phyloP scores from a whole-genome alignment of 768 basidiomycete genomes.

The Calocybe cyanea region DNA sequence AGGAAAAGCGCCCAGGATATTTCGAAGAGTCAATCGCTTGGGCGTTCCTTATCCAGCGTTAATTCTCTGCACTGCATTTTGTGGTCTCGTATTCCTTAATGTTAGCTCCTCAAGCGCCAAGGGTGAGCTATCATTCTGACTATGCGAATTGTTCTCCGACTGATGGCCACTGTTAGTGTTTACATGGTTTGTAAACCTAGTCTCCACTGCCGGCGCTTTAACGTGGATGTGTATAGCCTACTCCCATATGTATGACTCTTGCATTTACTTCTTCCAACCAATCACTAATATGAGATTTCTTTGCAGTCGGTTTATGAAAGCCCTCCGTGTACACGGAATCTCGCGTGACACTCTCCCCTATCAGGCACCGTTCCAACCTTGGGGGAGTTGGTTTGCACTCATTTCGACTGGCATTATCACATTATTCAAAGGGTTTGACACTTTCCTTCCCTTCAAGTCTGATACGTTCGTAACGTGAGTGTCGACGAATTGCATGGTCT shows the following conservation, averaged over 20 bases:
- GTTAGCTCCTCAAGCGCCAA: constrained; percentile 46
- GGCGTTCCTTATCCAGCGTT: constrained; percentile 52
- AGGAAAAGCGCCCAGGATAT: constrained; percentile 45
- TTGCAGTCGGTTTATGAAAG: constrained; percentile 40
- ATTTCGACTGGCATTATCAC: constrained; percentile 48
- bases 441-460: constrained; percentile 45
- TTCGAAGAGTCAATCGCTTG: constrained; percentile 38
- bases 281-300: neutral
- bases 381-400: constrained; percentile 58
- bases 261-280: neutral
- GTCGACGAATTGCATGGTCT: neutral
- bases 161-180: constrained; percentile 38
- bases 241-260: constrained; percentile 52
- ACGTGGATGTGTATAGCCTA: constrained; percentile 53
- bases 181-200: constrained; percentile 46
- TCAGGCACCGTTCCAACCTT: constrained; percentile 62
- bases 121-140: constrained; percentile 29
- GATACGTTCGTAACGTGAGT: constrained; percentile 62
- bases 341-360: constrained; percentile 41
- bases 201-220: constrained; percentile 44
- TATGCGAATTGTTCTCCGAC: constrained; percentile 11
- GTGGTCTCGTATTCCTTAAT: constrained; percentile 55
- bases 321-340: constrained; percentile 36
- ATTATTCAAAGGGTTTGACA: constrained; percentile 55
- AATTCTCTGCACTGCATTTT: constrained; percentile 51